phyloP scores from a whole-genome alignment of 2,329 filamentous ascomycete species.

The Exophiala sp. region DNA sequence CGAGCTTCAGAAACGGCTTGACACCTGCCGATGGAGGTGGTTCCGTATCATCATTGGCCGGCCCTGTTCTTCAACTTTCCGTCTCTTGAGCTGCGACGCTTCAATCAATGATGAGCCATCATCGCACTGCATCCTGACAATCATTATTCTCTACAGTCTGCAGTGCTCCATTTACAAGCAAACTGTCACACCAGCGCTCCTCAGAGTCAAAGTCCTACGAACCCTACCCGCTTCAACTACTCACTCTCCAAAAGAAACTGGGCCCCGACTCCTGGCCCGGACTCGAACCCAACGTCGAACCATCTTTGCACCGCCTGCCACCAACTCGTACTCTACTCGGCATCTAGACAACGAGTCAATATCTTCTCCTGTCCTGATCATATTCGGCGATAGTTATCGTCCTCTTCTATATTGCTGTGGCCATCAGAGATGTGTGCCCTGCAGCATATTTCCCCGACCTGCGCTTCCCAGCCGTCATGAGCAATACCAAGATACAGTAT shows the following conservation, averaged over 20 bases:
- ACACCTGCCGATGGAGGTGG: neutral
- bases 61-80: neutral
- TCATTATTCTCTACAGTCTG: too few species aligned
- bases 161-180: too few species aligned
- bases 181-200: too few species aligned
- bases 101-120: neutral
- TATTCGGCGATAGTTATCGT: too few species aligned
- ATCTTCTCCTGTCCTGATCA: too few species aligned
- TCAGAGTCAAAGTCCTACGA: too few species aligned
- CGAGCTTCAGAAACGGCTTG: neutral
- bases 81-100: neutral
- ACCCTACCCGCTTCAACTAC: too few species aligned
- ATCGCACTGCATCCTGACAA: too few species aligned
- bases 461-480: slow-evolving; percentile 14
- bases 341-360: neutral
- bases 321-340: neutral
- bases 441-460: slow-evolving; percentile 4
- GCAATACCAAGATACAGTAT: slow-evolving; percentile 15
- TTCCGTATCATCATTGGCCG: neutral
- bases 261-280: too few species aligned
- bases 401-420: neutral
- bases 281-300: too few species aligned
- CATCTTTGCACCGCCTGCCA: neutral
- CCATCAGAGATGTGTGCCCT: slow-evolving; percentile 4
- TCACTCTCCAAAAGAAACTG: too few species aligned